A percentile compares a stretch with the other conserved stretches of the same genome.
phyloP scores from a whole-genome alignment of 2,329 filamentous ascomycete genomes.

The Dissoconium aciculare region DNA sequence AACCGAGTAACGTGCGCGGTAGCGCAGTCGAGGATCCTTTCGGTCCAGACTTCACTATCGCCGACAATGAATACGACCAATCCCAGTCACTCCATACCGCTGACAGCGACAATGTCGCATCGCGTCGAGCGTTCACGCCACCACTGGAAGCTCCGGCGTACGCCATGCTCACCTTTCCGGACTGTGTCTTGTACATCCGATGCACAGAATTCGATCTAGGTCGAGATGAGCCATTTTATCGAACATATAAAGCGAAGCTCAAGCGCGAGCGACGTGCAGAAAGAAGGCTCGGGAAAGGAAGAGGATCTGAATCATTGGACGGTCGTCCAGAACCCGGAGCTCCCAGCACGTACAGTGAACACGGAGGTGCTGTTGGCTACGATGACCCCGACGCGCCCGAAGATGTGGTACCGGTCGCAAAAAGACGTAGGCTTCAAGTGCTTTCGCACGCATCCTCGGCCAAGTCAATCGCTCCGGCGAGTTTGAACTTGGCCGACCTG shows the following conservation, averaged over 20 bases:
- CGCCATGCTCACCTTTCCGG: slow-evolving; percentile 55
- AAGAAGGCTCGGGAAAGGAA: too few species aligned
- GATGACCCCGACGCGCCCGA: slow-evolving; percentile 35
- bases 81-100: too few species aligned
- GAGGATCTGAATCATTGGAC: neutral
- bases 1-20: too few species aligned
- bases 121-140: too few species aligned
- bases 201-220: slow-evolving; percentile 59
- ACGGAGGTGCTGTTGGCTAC: slow-evolving; percentile 18
- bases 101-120: too few species aligned
- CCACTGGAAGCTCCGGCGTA: slow-evolving; percentile 35
- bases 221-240: slow-evolving; percentile 36
- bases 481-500: slow-evolving; percentile 31
- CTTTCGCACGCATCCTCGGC: slow-evolving; percentile 33
- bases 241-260: slow-evolving; percentile 7
- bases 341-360: slow-evolving; percentile 21
- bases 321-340: slow-evolving; percentile 15
- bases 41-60: too few species aligned
- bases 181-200: slow-evolving; percentile 66
- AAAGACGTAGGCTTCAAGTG: slow-evolving; percentile 4
- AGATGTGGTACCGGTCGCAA: slow-evolving; percentile 8
- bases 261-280: slow-evolving; percentile 3
- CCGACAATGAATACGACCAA: too few species aligned
- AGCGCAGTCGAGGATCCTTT: too few species aligned
- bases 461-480: slow-evolving; percentile 28